Percentiles rank a stretch among this genome's conserved stretches.
Conservation (phyloP, 2,329 filamentous ascomycete genomes). For the Diaporthe destruens region DNA sequence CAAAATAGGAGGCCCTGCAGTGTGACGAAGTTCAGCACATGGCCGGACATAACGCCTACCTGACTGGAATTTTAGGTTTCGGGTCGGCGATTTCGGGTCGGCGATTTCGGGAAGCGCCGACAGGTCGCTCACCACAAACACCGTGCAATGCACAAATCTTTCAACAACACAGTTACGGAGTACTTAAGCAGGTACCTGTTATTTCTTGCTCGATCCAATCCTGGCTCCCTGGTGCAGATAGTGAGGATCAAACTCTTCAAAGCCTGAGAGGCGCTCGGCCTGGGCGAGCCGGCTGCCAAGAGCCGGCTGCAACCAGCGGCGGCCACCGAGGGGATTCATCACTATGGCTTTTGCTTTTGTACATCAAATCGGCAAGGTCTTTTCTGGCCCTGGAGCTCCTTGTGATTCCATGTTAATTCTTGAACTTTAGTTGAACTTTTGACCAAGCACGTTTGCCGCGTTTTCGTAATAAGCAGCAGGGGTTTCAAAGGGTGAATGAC, state of each 20-base stretch:
- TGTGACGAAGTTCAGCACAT: not conserved
- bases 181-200: too few relatives aligned
- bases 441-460: not conserved
- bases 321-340: not conserved
- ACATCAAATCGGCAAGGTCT: not conserved
- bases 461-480: not conserved
- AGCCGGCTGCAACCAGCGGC: not conserved
- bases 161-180: not conserved
- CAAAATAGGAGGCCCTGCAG: not conserved
- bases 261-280: not conserved
- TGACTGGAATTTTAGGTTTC: not conserved
- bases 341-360: not conserved
- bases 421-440: not conserved
- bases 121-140: not conserved
- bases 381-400: not conserved
- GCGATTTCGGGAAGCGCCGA: slow-evolving; percentile 16
- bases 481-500: too few relatives aligned
- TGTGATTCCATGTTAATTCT: not conserved
- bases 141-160: not conserved
- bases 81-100: slow-evolving; percentile 8
- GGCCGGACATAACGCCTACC: not conserved
- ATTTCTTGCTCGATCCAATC: not conserved
- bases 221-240: not conserved
- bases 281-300: not conserved
- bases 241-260: not conserved